Percentiles rank a stretch among this genome's conserved stretches.
Conservation (phyloP, 2,329 filamentous ascomycete genomes). For the Aspergillus sp. region DNA sequence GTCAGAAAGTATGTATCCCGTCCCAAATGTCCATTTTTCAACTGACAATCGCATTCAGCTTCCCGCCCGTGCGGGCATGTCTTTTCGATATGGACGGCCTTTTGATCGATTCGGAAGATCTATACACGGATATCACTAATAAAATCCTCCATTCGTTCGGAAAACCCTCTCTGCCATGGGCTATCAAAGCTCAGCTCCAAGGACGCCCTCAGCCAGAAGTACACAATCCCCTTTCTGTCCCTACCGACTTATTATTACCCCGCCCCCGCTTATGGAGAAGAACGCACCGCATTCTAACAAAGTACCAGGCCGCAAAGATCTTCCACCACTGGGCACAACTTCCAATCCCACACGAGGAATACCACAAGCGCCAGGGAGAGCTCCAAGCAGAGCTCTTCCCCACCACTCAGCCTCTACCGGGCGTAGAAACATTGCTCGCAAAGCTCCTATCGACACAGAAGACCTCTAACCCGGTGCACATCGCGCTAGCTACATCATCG, state of each 20-base stretch:
- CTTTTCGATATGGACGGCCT: slow-evolving; percentile 99
- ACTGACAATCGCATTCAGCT: slow-evolving; percentile 48
- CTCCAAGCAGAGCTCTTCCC: slow-evolving; percentile 75
- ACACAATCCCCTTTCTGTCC: slow-evolving; percentile 10
- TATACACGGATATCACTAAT: slow-evolving; percentile 83
- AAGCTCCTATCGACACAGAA: slow-evolving; percentile 34
- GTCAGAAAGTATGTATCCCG: slow-evolving; percentile 4
- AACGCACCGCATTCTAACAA: slow-evolving; percentile 1
- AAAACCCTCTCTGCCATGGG: slow-evolving; percentile 79
- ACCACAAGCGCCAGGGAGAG: slow-evolving; percentile 56
- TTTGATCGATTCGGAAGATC: slow-evolving; percentile 88
- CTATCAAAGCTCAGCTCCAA: slow-evolving; percentile 85
- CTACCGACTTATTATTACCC: background rate
- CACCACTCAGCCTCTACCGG: slow-evolving; percentile 71
- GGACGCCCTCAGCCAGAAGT: slow-evolving; percentile 61
- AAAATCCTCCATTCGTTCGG: slow-evolving; percentile 73
- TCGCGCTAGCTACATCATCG: slow-evolving; percentile 84
- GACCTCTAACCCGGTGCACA: slow-evolving; percentile 58
- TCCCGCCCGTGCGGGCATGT: slow-evolving; percentile 81
- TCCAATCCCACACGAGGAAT: slow-evolving; percentile 71
- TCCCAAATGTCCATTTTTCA: too few species aligned
- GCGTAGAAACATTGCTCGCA: slow-evolving; percentile 67
- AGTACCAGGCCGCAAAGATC: slow-evolving; percentile 55
- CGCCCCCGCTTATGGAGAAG: background rate
- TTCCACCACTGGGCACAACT: slow-evolving; percentile 83